These are phyloP conservation scores for Chaetomidium leptoderma DNA, from an alignment of 495 filamentous ascomycete species.

Conservation along the genomic window DNA sequence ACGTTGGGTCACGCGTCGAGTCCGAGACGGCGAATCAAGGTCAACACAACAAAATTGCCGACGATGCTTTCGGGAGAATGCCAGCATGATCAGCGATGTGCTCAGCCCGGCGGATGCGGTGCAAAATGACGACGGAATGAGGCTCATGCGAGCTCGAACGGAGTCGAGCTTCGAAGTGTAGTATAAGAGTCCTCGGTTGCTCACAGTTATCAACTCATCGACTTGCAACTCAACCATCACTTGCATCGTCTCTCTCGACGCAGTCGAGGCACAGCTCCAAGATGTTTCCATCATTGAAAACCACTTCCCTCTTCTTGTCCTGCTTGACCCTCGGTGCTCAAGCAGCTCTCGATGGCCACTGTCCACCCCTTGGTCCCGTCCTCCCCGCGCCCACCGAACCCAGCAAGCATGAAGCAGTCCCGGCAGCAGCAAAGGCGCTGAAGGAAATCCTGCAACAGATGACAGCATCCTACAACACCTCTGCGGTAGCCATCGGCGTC, in stretches of 20 bases:
- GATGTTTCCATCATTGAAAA: neutral
- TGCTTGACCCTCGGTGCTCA: slow-evolving; percentile 15
- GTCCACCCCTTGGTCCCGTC: slow-evolving; percentile 35
- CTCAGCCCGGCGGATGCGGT: neutral
- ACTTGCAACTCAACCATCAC: neutral
- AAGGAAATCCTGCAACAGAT: neutral
- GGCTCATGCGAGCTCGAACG: neutral
- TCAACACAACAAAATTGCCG: neutral
- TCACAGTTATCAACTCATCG: neutral
- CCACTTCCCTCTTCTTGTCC: neutral
- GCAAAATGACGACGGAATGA: neutral
- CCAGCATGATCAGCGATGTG: neutral
- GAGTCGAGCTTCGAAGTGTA: neutral
- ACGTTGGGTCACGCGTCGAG: neutral
- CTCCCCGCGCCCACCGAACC: slow-evolving; percentile 20
- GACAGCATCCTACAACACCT: slow-evolving; percentile 17
- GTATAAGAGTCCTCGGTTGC: neutral
- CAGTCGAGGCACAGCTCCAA: neutral
- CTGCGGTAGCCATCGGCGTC: slow-evolving; percentile 34
- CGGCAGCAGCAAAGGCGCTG: neutral
- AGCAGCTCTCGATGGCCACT: slow-evolving; percentile 32
- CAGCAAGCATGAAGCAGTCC: neutral
- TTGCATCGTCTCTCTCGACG: neutral
- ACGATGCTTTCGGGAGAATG: neutral
- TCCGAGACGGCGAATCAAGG: neutral